phyloP scores from a whole-genome alignment of 2,329 filamentous ascomycete species.

The Akanthomyces lecanii region DNA sequence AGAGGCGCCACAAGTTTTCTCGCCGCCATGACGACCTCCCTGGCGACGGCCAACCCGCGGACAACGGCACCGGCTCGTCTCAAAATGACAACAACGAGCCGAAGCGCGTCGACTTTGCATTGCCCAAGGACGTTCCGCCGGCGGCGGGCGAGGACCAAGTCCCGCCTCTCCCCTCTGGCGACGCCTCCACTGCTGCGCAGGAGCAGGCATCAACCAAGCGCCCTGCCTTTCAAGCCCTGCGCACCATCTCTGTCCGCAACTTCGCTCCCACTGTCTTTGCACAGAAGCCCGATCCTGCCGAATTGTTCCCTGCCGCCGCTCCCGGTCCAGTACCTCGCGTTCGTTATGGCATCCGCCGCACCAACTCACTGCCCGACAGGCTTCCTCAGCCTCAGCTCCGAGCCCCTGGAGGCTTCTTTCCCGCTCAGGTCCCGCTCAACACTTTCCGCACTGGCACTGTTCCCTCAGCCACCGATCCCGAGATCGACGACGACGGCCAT shows the following conservation, averaged over 20 bases:
- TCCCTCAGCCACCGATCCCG: slow-evolving; percentile 26
- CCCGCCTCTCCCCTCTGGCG: not conserved
- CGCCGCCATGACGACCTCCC: slow-evolving; percentile 28
- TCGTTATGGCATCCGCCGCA: slow-evolving; percentile 63
- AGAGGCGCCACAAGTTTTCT: slow-evolving; percentile 20
- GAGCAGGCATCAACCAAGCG: slow-evolving; percentile 21
- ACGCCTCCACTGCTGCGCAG: not conserved
- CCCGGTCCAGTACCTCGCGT: slow-evolving; percentile 51
- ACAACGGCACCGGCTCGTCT: slow-evolving; percentile 25
- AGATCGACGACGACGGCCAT: slow-evolving; percentile 40
- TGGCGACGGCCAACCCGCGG: slow-evolving; percentile 26
- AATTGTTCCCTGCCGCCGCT: slow-evolving; percentile 24
- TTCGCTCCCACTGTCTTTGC: slow-evolving; percentile 69
- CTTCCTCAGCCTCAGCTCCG: slow-evolving; percentile 46
- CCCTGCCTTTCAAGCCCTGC: slow-evolving; percentile 51
- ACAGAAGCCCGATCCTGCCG: slow-evolving; percentile 35
- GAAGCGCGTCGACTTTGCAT: slow-evolving; percentile 56
- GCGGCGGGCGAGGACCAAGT: not conserved
- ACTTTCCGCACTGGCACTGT: slow-evolving; percentile 30
- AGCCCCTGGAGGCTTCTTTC: slow-evolving; percentile 47
- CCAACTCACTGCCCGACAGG: slow-evolving; percentile 69
- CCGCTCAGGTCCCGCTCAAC: slow-evolving; percentile 41
- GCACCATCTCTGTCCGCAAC: slow-evolving; percentile 61
- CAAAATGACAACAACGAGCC: slow-evolving; percentile 37
- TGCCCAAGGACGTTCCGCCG: slow-evolving; percentile 22